phyloP scores from a whole-genome alignment of 2,329 filamentous ascomycete genomes.

The Aspergillus oerlinghausenensis region DNA sequence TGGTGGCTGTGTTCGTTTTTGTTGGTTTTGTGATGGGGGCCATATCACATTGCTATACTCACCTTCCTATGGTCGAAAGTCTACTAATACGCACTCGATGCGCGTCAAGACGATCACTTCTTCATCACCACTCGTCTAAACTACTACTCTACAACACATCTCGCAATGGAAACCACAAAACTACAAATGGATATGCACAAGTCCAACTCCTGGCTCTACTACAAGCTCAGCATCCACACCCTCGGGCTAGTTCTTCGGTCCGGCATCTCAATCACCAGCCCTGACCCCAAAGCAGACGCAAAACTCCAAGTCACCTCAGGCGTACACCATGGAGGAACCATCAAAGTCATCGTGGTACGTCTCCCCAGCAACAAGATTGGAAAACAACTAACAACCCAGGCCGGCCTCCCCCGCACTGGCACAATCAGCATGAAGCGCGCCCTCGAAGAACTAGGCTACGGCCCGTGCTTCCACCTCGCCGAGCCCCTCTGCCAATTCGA shows the following conservation, averaged over 20 bases:
- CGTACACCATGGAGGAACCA: conserved; percentile 6
- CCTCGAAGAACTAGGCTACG: conserved; percentile 15
- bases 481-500: conserved; percentile 13
- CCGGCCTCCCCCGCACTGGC: conserved; percentile 15
- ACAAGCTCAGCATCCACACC: conserved; percentile 8
- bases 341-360: conserved; percentile 13
- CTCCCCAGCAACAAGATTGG: not conserved
- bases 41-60: not conserved
- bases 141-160: not conserved
- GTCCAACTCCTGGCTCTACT: conserved; percentile 10
- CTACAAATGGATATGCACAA: conserved; percentile 9
- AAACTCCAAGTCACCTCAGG: conserved; percentile 4
- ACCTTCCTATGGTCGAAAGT: not conserved
- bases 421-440: conserved; percentile 16
- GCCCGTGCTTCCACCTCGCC: conserved; percentile 12
- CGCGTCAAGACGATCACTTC: conserved; percentile 4
- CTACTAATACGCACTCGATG: conserved; percentile 5
- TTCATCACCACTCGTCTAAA: not conserved
- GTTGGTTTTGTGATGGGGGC: not conserved
- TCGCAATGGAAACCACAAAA: conserved; percentile 7
- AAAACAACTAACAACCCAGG: conserved; percentile 2
- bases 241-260: conserved; percentile 9
- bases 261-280: conserved; percentile 8
- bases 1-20: conserved; percentile 1
- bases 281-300: conserved; percentile 8